Base-by-base conservation (phyloP, 768 basidiomycete species). In the Mycena pura region DNA sequence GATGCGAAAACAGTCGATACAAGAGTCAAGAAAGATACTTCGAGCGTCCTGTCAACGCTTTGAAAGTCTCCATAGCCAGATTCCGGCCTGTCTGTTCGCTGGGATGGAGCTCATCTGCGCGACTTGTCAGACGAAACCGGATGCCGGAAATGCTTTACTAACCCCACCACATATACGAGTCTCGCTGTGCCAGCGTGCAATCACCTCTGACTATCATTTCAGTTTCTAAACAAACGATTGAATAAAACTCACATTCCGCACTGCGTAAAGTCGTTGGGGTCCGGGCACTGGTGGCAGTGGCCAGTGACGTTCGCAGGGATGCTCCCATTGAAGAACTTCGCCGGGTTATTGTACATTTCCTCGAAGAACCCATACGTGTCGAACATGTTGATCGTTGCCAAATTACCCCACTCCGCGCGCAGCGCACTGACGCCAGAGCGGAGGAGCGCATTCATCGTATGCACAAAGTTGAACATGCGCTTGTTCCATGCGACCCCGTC, bases 221-320 rank as follows among this genome's bases (percentile, higher is more conserved):
- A 59, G 24, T 21, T 6, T 21, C 41, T 6, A 13, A 8, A 21
- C 6, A n/a, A 27, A 49, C 9, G 7, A 32, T 6, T 34, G 8
- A 36, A 29, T 6, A 6, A 7, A 36, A 51, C 64, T 55, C 19
- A 66, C 60, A 62, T 36, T 29, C 60, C 64, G 38, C 64, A 62
- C 47, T 58, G 52, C 38, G 10, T 43, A 31, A 36, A 66, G 57
- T 62, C 60, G 32, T 58, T 24, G 6, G 64, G 49, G 45, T 68
- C 64, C 8, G 66, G 66, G 55, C 69, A 70, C 36, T 68, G 67
- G 48, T 70, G 69, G 52, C 69, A 70, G 44, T 67, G 63, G 4
- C 68, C 64, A 21, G 67, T 67, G 3, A 63, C 59, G 41, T 68
- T 70, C 31, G 68, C 63, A 7, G 69, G 68, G 14, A 67, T 63